A percentile compares a stretch with the other conserved stretches of the same genome.
Evolutionary conservation across 2,329 filamentous ascomycete species (phyloP).

Genomic region (Thermomyces lanuginosus): DNA sequence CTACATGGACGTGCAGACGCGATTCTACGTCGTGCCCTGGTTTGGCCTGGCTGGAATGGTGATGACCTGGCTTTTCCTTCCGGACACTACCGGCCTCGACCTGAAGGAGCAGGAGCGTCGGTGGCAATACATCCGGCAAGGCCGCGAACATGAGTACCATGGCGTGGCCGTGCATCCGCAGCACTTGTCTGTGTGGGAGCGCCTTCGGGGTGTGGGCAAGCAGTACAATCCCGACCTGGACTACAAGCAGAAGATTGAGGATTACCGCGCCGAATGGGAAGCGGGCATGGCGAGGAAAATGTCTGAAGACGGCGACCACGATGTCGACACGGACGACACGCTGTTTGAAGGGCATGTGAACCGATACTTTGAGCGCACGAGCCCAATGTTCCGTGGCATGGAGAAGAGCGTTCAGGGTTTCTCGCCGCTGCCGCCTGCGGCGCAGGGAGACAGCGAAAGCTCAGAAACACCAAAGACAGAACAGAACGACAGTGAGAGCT

Average conservation of each 20-base stretch:
- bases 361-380: constrained; percentile 39
- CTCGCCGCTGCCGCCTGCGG: constrained; percentile 20
- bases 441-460: constrained; percentile 7
- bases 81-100: constrained; percentile 92
- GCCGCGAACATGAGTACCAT: constrained; percentile 69
- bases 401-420: constrained; percentile 16
- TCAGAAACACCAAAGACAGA: too few species aligned
- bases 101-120: constrained; percentile 93
- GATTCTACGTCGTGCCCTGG: constrained; percentile 90
- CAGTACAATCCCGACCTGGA: constrained; percentile 69
- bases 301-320: constrained; percentile 27
- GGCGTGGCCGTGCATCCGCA: constrained; percentile 80
- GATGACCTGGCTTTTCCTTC: constrained; percentile 69
- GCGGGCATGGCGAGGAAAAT: constrained; percentile 30
- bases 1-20: constrained; percentile 71
- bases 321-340: constrained; percentile 29
- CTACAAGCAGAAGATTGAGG: constrained; percentile 67
- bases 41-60: constrained; percentile 79
- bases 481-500: too few species aligned
- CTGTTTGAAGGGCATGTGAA: constrained; percentile 35
- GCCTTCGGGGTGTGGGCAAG: constrained; percentile 60
- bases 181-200: constrained; percentile 81
- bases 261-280: constrained; percentile 52
- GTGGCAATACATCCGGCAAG: constrained; percentile 71
- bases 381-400: constrained; percentile 26